A percentile compares a stretch with the other conserved stretches of the same genome.
Evolutionary conservation across 805 yeast species (phyloP).

Genomic region (Komagataella mondaviorum): DNA sequence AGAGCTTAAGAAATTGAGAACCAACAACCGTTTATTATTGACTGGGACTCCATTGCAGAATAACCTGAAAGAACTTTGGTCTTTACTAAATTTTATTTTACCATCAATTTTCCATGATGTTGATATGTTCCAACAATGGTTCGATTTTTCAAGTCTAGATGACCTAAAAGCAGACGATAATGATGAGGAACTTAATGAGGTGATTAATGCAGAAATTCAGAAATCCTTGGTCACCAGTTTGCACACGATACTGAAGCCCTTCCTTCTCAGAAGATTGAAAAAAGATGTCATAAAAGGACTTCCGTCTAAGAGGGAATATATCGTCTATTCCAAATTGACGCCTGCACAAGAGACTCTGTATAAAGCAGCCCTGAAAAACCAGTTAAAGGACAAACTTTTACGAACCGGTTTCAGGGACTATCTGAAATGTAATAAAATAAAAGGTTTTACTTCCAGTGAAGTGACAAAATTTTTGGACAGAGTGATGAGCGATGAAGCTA

Average conservation of each 20-base stretch:
- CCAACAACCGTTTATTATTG: slow-evolving; percentile 60
- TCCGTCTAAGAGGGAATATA: slow-evolving; percentile 86
- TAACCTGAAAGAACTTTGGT: slow-evolving; percentile 84
- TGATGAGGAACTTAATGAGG: slow-evolving; percentile 28
- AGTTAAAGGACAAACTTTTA: slow-evolving; percentile 29
- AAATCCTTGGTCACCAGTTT: slow-evolving; percentile 56
- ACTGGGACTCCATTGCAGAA: slow-evolving; percentile 98
- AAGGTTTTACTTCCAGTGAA: slow-evolving; percentile 4
- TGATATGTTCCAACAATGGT: slow-evolving; percentile 87
- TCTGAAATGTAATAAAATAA: slow-evolving; percentile 24
- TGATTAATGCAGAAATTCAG: slow-evolving; percentile 46
- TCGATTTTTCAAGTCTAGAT: slow-evolving; percentile 59
- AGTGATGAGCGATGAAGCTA: slow-evolving; percentile 16
- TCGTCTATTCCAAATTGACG: slow-evolving; percentile 60
- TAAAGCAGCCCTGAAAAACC: slow-evolving; percentile 29
- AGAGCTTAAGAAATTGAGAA: slow-evolving; percentile 52
- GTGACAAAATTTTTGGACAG: slow-evolving; percentile 1
- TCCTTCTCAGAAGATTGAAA: slow-evolving; percentile 71
- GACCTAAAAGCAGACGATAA: slow-evolving; percentile 19
- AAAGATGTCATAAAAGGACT: slow-evolving; percentile 52
- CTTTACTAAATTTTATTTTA: slow-evolving; percentile 74
- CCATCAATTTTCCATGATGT: slow-evolving; percentile 91
- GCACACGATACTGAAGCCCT: slow-evolving; percentile 84
- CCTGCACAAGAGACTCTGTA: slow-evolving; percentile 53
- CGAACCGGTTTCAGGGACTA: slow-evolving; percentile 38